Evolutionary conservation across 140 eudicot species (phyloP), one percentile per base, ranked within the genome.

Genomic region (Bidens hawaiensis): DNA sequence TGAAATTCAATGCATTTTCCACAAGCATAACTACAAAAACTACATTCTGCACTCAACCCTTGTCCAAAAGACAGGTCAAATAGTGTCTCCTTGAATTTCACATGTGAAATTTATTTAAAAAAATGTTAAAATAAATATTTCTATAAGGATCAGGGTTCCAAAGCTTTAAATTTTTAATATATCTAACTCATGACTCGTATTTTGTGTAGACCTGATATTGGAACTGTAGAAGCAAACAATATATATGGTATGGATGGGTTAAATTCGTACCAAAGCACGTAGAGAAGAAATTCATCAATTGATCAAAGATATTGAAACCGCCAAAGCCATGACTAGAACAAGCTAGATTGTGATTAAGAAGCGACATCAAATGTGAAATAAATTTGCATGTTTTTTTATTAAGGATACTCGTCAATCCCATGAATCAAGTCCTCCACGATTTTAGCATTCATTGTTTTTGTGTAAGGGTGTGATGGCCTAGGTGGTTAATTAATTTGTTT

Each of bases 171-270:
- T 17, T 5, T 18, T 9, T 2, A 48, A 15, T n/a, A 65, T 46
- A 58, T 19, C 56, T 19, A 47, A 31, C 50, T 69, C 26, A 10
- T 27, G 30, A 47, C 5, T 21, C 1, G 9, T 22, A 1, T 25
- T 17, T 34, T 54, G 23, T 59, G 68, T 21, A 69, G 75, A 59
- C 53, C 33, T 69, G 60, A 69, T 59, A 33, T 52, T 69, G 75
- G 75, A 69, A 59, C 61, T 69, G 68, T 69, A 69, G 68, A 58
- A 69, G 14, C 21, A 58, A 31, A 58, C 53, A 45, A 28, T 46
- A 47, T 23, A 17, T 13, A 16, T 16, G 56, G 46, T 26, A 52
- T 36, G 28, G 28, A 52, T 52, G 41, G 41, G 43, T 16, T 45
- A 17, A 43, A 26, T 3, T 62, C 15, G 40, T 19, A 23, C 28